Base-by-base conservation (phyloP, 2,329 filamentous ascomycete genomes). In the Rhexocercosporidium sp. region DNA sequence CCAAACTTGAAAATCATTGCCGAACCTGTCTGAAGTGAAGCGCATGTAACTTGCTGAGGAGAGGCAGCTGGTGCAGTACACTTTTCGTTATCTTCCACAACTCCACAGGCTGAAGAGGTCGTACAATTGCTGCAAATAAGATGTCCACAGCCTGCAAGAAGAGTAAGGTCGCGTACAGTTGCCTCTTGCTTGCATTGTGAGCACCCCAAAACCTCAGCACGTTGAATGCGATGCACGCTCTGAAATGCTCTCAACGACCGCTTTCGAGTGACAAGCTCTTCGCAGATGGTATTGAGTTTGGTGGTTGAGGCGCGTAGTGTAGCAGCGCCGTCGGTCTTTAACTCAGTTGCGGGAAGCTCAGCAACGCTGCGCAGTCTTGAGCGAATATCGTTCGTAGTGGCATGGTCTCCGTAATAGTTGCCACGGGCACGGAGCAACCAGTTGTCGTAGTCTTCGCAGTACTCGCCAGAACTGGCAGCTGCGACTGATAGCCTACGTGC, bases 91-190 rank as follows among this genome's bases (percentile, higher is more conserved):
- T 31, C 18, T 12, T 44, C 9, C 5, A 34, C 3, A 20, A 44
- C 22, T 8, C 61, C 61, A 46, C 61, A 63, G 34, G 9, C 25
- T 14, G 3, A 2, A 11, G 22, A 18, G 12, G 34, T 12, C 8
- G 3, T 4, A 63, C 66, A 65, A 20, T 57, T 20, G 62, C 75
- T 69, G 72, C 85, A 88, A n/a, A 84, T 71, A 1, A 79, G 68
- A 71, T 88, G 86, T 0, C 86, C 86, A 68, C 86, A 88, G 6
- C 77, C 77, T 0, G 80, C 79, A 11, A 86, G 78, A 5, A 87
- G 73, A 18, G 74, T 77, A 12, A 82, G 69, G 4, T 77, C 68
- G 6, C 74, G 16, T 5, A 34, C 2, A 22, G 6, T 16, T 20
- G 56, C n/a, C 31, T 51, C 1, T 3, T 27, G 11, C 8, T 20